Evolutionary conservation across 495 filamentous ascomycete genomes (phyloP), one percentile per base, ranked within the genome.

Genomic region (Cercophora scortea): DNA sequence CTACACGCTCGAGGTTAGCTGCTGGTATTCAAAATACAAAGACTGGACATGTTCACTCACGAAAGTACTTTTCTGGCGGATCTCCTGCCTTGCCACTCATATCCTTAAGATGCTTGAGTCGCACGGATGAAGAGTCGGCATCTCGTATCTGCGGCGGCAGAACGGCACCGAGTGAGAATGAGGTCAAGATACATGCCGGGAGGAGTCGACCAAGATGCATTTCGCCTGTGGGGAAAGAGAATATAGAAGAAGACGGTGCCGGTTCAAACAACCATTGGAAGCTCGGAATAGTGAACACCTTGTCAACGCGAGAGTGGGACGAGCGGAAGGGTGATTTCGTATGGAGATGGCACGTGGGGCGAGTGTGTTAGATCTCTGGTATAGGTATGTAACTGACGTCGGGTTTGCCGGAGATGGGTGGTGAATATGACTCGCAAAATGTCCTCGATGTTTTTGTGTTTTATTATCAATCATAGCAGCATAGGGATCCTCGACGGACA

Each of bases 51-150:
- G 49, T 17, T 12, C 7, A 74, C 80, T 68, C 62, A 84, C 79
- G 74, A 61, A 82, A 84, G 57, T 83, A 83, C 71, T 84, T 83
- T n/a, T 60, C 62, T 11, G 61, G 68, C 6, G 73, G 73, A 60
- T 78, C 73, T 4, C 69, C 68, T 34, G 58, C 62, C 49, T 61
- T 67, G 32, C 72, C 75, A 45, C 72, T 71, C 61, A 74, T 76
- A 41, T 78, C 73, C 45, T 76, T 71, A 39, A 16, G 13, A 2
- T 45, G 40, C 33, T 51, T 51, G 10, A 56, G 62, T 46, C 63
- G 49, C 19, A 64, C 63, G 25, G 54, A 53, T 40, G 46, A 57
- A 48, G 63, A 65, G 52, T 61, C 65, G 19, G 62, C 62, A 59
- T 63, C 62, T 41, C 60, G 46, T 42, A 52, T 60, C 50, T 65